Conservation (phyloP, 352 stramenopile genomes). For the Phytophthora palmivora region DNA sequence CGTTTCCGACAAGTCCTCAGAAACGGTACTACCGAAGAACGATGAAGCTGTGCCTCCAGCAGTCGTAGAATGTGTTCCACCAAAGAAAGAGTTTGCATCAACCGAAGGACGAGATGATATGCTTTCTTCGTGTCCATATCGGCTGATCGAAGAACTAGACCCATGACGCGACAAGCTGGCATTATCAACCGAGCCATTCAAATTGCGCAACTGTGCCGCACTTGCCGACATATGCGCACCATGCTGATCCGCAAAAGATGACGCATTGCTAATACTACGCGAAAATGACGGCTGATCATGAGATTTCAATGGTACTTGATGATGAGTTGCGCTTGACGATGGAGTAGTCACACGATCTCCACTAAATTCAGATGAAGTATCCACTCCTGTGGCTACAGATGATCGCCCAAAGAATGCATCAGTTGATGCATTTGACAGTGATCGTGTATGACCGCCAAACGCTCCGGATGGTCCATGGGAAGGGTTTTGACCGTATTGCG, state of each 20-base stretch:
- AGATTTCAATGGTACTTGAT: slow-evolving; percentile 17
- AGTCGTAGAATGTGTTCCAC: slow-evolving; percentile 9
- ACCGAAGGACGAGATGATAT: slow-evolving; percentile 5
- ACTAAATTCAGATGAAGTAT: slow-evolving; percentile 11
- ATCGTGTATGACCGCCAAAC: slow-evolving; percentile 20
- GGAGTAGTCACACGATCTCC: slow-evolving; percentile 17
- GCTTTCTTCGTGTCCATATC: slow-evolving; percentile 15
- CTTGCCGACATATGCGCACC: slow-evolving; percentile 8
- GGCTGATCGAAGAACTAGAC: slow-evolving; percentile 37
- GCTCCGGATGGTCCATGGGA: neutral
- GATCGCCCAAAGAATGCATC: slow-evolving; percentile 38
- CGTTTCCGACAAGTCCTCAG: slow-evolving; percentile 28
- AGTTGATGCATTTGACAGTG: slow-evolving; percentile 28
- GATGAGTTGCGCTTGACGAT: slow-evolving; percentile 10
- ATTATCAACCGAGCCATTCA: slow-evolving; percentile 28
- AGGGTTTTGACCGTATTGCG: slow-evolving; percentile 12
- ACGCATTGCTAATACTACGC: slow-evolving; percentile 44
- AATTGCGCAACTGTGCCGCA: slow-evolving; percentile 18
- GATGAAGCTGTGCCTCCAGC: slow-evolving; percentile 32
- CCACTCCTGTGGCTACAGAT: neutral
- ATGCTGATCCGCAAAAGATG: slow-evolving; percentile 43
- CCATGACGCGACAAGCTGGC: slow-evolving; percentile 25
- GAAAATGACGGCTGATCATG: slow-evolving; percentile 40
- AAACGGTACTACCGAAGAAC: slow-evolving; percentile 37
- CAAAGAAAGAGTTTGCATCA: slow-evolving; percentile 40